phyloP scores from a whole-genome alignment of 768 basidiomycete genomes.

The Lactarius pseudohatsudake region DNA sequence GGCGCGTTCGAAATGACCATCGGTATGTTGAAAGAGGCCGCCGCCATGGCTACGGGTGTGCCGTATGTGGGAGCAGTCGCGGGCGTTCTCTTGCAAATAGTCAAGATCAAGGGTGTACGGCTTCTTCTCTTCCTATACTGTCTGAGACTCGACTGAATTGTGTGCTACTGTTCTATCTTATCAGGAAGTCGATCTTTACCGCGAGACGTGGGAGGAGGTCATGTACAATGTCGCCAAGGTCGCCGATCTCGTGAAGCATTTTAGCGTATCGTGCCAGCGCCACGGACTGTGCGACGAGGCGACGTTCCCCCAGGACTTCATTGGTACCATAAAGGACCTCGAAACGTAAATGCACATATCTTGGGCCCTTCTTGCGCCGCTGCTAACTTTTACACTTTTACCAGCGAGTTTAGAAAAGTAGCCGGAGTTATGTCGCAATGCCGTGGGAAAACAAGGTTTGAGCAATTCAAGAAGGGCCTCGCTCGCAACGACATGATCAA shows the following conservation, averaged over 20 bases:
- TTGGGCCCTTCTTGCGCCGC: too few species aligned
- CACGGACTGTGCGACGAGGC: constrained; percentile 13
- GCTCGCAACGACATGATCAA: constrained; percentile 15
- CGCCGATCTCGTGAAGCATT: constrained; percentile 16
- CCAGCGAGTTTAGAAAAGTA: constrained; percentile 11
- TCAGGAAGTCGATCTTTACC: constrained; percentile 26
- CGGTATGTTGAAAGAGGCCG: constrained; percentile 14
- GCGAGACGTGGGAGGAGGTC: constrained; percentile 18
- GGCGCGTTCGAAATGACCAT: constrained; percentile 16
- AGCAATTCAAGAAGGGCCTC: constrained; percentile 18
- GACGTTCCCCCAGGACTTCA: constrained; percentile 16
- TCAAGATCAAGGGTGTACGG: constrained; percentile 24
- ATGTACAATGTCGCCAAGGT: constrained; percentile 23
- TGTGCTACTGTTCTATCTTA: not conserved
- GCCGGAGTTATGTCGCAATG: constrained; percentile 12
- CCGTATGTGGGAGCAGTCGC: constrained; percentile 22
- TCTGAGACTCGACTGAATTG: not conserved
- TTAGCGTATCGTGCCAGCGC: constrained; percentile 5
- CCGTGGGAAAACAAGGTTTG: constrained; percentile 13
- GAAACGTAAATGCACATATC: not conserved
- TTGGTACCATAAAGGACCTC: constrained; percentile 11
- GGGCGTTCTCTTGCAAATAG: constrained; percentile 12
- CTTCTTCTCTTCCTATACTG: not conserved
- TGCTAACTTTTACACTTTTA: not conserved
- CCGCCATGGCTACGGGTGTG: constrained; percentile 3